Conservation (phyloP, 164 flowering plant species). For the Protea cynaroides region DNA sequence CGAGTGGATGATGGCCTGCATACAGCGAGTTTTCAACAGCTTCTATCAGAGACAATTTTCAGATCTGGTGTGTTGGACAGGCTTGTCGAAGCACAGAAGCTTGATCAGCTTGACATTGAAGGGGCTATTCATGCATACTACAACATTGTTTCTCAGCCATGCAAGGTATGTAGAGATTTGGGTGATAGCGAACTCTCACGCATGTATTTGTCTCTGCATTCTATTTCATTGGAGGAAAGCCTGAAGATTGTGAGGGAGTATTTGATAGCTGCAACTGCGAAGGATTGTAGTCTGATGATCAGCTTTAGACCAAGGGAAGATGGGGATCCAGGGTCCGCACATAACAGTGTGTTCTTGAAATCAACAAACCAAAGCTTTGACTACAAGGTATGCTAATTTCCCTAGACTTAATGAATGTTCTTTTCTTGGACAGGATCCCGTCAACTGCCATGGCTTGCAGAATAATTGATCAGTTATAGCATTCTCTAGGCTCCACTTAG, state of each 20-base stretch:
- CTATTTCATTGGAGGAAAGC: constrained; percentile 60
- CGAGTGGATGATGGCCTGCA: constrained; percentile 50
- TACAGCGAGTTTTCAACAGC: constrained; percentile 42
- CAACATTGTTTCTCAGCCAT: constrained; percentile 67
- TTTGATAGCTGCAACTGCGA: constrained; percentile 88
- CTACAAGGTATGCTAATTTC: constrained; percentile 54
- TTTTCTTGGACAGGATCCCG: background rate
- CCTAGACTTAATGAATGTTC: background rate
- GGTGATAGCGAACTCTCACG: constrained; percentile 26
- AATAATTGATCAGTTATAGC: background rate
- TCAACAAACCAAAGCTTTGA: constrained; percentile 67
- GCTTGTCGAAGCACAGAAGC: constrained; percentile 76
- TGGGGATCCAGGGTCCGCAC: constrained; percentile 24
- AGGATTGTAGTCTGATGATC: constrained; percentile 91
- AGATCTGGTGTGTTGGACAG: constrained; percentile 50
- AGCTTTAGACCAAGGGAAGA: constrained; percentile 49
- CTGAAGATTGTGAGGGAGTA: constrained; percentile 70
- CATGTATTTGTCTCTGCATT: constrained; percentile 47
- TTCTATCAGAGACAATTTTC: constrained; percentile 55
- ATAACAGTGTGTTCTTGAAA: constrained; percentile 34
- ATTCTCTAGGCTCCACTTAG: background rate
- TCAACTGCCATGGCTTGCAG: background rate
- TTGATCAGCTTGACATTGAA: constrained; percentile 79
- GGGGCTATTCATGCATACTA: constrained; percentile 97
- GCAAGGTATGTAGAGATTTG: constrained; percentile 45